Conservation (phyloP, 2,329 filamentous ascomycete species). For the Alternaria sp. region DNA sequence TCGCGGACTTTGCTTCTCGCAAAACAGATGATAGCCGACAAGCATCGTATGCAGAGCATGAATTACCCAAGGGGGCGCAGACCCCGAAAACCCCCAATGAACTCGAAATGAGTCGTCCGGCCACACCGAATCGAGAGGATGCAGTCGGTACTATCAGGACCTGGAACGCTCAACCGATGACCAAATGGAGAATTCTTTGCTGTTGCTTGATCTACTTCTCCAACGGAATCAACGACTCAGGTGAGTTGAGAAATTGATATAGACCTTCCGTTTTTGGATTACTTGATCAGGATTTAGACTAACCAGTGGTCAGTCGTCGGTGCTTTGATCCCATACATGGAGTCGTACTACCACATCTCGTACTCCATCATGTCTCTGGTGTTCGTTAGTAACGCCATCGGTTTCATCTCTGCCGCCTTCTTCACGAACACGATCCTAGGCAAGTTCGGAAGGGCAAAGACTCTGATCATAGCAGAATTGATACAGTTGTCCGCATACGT, state of each 20-base stretch:
- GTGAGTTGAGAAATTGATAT: conserved; percentile 20
- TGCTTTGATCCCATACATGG: conserved; percentile 81
- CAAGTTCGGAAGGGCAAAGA: conserved; percentile 69
- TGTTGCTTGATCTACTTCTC: conserved; percentile 70
- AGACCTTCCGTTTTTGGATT: background rate
- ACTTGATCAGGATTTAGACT: conserved; percentile 1
- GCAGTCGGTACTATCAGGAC: conserved; percentile 60
- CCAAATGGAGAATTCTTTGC: conserved; percentile 70
- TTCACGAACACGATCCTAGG: conserved; percentile 69
- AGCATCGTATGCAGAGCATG: conserved; percentile 18
- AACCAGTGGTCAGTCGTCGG: conserved; percentile 61
- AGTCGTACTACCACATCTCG: conserved; percentile 74
- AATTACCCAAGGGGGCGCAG: conserved; percentile 16
- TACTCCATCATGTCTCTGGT: conserved; percentile 82
- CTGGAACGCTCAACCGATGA: conserved; percentile 66
- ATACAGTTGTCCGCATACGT: conserved; percentile 68
- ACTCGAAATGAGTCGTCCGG: conserved; percentile 63
- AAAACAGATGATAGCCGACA: conserved; percentile 29
- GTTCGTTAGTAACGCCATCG: conserved; percentile 78
- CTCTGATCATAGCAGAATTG: conserved; percentile 64
- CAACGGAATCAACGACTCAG: conserved; percentile 76
- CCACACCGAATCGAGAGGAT: conserved; percentile 52
- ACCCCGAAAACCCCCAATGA: conserved; percentile 48
- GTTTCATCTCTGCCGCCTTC: conserved; percentile 76
- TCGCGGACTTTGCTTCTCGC: conserved; percentile 38